Evolutionary conservation across 179 eudicot genomes (phyloP).

Genomic region (Drosera spatulata): DNA sequence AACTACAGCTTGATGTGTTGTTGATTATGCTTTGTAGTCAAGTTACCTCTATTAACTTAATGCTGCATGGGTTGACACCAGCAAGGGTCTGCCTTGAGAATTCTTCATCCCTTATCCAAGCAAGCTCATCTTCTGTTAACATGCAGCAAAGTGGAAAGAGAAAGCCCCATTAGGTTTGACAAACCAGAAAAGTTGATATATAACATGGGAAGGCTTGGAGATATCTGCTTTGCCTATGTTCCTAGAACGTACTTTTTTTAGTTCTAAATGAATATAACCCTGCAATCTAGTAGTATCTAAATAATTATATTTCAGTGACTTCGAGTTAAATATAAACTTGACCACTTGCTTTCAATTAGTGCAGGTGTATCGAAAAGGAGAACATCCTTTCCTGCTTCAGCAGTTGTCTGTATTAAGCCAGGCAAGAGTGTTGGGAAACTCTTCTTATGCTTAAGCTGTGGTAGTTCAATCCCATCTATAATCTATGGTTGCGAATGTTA

Average conservation of each 20-base stretch:
- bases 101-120: slow-evolving; percentile 37
- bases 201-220: no score
- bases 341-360: no score
- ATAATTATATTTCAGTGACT: no score
- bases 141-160: neutral
- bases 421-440: slow-evolving; percentile 29
- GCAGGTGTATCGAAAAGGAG: slow-evolving; percentile 9
- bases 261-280: no score
- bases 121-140: slow-evolving; percentile 28
- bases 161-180: neutral
- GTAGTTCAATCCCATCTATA: slow-evolving; percentile 46
- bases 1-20: no score
- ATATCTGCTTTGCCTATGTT: no score
- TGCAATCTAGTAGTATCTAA: no score
- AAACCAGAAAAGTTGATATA: no score
- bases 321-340: no score
- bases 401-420: slow-evolving; percentile 26
- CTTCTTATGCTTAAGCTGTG: slow-evolving; percentile 5
- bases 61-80: slow-evolving; percentile 31
- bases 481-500: slow-evolving; percentile 42
- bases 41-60: slow-evolving; percentile 22
- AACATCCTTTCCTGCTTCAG: slow-evolving; percentile 8
- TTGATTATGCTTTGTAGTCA: no score
- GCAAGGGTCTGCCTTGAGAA: slow-evolving; percentile 38
- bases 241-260: no score